Percentiles rank a stretch among this genome's conserved stretches.
Evolutionary conservation across 148 eudicot species (phyloP).

Genomic region (Amaranthus palmeri): DNA sequence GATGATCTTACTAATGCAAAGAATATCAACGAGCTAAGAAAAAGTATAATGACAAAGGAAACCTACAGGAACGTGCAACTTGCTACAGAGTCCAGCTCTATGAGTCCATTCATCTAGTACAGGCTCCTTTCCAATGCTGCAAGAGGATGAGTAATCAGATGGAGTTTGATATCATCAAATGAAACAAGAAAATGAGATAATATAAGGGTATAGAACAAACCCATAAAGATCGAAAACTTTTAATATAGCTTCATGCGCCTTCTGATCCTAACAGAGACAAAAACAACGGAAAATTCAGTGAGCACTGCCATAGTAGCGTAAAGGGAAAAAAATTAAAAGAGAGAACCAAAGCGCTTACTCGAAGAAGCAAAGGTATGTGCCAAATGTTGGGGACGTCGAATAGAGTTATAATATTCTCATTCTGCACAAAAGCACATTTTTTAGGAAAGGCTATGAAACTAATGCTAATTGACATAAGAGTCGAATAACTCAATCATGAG

Average conservation of each 20-base stretch:
- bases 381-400: constrained; percentile 96
- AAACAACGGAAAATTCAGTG: neutral
- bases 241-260: constrained; percentile 88
- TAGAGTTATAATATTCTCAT: constrained; percentile 66
- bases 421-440: constrained; percentile 33
- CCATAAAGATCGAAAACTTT: constrained; percentile 70
- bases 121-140: constrained; percentile 59
- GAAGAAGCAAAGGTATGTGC: constrained; percentile 85
- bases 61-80: constrained; percentile 63
- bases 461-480: neutral
- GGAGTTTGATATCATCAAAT: neutral
- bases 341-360: constrained; percentile 43
- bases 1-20: neutral
- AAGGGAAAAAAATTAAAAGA: neutral
- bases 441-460: constrained; percentile 4
- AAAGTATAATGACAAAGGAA: constrained; percentile 4
- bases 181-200: constrained; percentile 5
- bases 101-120: constrained; percentile 71
- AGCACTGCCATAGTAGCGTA: neutral
- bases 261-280: constrained; percentile 59
- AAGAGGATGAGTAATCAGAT: constrained; percentile 1
- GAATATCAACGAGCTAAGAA: neutral
- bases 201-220: constrained; percentile 33
- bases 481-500: neutral
- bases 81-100: constrained; percentile 65